Percentiles rank a stretch among this genome's conserved stretches.
Conservation (phyloP, 306 rosid species). For the Ceratonia siliqua region DNA sequence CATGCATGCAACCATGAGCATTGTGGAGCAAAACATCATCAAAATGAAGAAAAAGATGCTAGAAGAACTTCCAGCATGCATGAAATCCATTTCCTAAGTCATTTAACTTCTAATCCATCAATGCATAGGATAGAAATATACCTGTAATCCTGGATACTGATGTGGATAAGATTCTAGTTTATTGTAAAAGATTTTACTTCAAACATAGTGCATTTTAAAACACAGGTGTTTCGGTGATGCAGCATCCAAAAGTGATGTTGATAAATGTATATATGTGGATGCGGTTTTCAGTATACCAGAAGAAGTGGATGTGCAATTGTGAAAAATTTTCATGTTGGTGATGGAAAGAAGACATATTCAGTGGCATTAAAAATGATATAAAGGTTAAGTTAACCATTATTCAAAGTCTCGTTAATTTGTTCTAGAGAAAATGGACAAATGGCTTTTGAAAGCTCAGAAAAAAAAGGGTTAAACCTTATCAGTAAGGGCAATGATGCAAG, state of each 20-base stretch:
- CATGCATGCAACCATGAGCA: background rate
- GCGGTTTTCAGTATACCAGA: constrained; percentile 12
- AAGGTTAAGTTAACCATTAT: background rate
- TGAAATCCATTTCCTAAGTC: background rate
- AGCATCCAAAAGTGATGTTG: background rate
- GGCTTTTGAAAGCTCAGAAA: background rate
- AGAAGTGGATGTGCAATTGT: background rate
- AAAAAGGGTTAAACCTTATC: constrained; percentile 51
- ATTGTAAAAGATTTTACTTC: background rate
- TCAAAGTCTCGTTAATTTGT: background rate
- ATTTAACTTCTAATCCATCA: background rate
- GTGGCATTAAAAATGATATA: constrained; percentile 17
- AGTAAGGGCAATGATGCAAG: constrained; percentile 66
- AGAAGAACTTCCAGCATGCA: background rate
- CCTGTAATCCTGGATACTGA: background rate
- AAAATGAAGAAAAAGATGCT: background rate
- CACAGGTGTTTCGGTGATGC: background rate
- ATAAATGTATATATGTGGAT: background rate
- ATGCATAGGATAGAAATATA: background rate
- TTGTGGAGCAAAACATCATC: background rate
- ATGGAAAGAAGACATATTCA: background rate
- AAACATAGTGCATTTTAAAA: background rate
- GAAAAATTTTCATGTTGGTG: constrained; percentile 20
- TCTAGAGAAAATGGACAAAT: background rate
- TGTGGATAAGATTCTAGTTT: background rate